Percentiles rank a stretch among this genome's conserved stretches.
Evolutionary conservation across 352 stramenopile species (phyloP).

Genomic region (Phytopythium chamaehyphon): DNA sequence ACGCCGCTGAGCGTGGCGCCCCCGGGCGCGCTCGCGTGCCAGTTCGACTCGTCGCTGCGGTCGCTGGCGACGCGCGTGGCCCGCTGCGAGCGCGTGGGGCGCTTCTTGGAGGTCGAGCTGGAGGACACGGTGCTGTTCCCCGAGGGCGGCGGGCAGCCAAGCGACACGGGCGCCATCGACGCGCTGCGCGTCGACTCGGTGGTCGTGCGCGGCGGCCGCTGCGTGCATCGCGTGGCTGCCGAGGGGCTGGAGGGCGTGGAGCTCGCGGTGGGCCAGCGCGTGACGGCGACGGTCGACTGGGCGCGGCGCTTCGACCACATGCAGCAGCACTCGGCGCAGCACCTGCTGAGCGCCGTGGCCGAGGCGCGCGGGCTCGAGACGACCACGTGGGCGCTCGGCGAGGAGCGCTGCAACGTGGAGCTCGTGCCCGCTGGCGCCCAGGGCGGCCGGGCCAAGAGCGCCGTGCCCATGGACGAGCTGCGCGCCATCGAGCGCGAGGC

Average conservation of each 20-base stretch:
- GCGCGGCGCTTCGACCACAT: constrained; percentile 82
- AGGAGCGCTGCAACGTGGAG: constrained; percentile 76
- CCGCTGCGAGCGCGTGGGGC: constrained; percentile 20
- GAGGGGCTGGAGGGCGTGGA: constrained; percentile 7
- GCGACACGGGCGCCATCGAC: constrained; percentile 67
- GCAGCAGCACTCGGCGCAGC: constrained; percentile 88
- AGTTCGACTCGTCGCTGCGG: constrained; percentile 60
- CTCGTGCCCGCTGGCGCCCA: constrained; percentile 39
- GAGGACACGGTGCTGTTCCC: constrained; percentile 84
- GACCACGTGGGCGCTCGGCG: constrained; percentile 72
- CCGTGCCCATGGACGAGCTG: constrained; percentile 34
- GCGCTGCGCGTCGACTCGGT: constrained; percentile 44
- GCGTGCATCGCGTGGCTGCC: constrained; percentile 46
- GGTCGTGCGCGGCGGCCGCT: constrained; percentile 62
- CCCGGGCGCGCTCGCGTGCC: constrained; percentile 52
- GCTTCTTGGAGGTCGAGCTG: constrained; percentile 57
- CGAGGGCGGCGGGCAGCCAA: constrained; percentile 84
- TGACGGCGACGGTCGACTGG: constrained; percentile 70
- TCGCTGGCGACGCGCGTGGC: constrained; percentile 45
- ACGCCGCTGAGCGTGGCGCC: constrained; percentile 9
- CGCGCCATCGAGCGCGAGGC: constrained; percentile 63
- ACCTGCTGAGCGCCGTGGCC: constrained; percentile 84
- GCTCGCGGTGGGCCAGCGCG: constrained; percentile 29
- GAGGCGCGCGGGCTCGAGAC: constrained; percentile 70
- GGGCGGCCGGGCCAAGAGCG: constrained; percentile 10